These are phyloP conservation scores for Echeveria elegans DNA, from an alignment of 164 flowering plant species.

Conservation along the genomic window DNA sequence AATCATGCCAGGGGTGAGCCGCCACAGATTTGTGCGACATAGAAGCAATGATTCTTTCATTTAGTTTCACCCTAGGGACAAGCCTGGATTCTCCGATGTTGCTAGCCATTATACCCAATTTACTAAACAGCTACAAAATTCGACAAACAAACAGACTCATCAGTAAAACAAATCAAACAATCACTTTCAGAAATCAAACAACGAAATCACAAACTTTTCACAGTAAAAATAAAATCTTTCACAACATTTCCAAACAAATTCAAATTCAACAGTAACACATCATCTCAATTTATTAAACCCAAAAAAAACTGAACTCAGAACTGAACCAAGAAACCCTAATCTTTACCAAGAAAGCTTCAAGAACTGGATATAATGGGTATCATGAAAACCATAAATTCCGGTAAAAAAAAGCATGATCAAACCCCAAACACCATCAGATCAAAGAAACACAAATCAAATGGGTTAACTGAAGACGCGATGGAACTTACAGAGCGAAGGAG, in stretches of 20 bases:
- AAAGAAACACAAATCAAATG: background rate
- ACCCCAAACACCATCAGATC: background rate
- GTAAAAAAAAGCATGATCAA: background rate
- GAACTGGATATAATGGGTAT: background rate
- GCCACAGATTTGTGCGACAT: conserved; percentile 33
- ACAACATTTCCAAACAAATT: background rate
- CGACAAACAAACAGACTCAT: background rate
- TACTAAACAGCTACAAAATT: conserved; percentile 4
- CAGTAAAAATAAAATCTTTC: background rate
- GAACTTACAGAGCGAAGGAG: background rate
- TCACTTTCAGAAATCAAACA: too few species aligned
- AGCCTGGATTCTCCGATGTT: conserved; percentile 24
- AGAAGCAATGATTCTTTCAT: conserved; percentile 78
- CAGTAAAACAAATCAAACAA: background rate
- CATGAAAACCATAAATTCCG: background rate
- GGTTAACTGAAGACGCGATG: background rate
- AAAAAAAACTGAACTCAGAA: background rate
- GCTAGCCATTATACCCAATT: conserved; percentile 37
- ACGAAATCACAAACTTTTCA: background rate
- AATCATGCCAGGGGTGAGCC: conserved; percentile 11
- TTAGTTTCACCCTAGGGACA: conserved; percentile 29
- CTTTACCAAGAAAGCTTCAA: background rate
- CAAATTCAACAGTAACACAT: too few species aligned
- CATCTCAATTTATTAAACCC: background rate
- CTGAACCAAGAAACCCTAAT: background rate